phyloP scores from a whole-genome alignment of 371 early-diverging fungal species.

The Dinochytrium kinnereticum region DNA sequence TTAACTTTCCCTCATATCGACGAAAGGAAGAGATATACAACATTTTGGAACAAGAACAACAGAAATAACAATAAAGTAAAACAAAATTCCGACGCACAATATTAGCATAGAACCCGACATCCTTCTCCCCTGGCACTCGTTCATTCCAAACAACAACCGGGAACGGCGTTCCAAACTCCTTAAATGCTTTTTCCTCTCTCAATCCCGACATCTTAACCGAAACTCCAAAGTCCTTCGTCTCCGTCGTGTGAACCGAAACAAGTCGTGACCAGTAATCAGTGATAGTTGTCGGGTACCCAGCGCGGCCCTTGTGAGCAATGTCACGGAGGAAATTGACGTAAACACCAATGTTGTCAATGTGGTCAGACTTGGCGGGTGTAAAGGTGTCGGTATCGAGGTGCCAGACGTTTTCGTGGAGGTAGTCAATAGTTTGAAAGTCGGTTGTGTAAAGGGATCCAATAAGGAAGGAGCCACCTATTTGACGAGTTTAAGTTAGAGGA shows the following conservation, averaged over 20 bases:
- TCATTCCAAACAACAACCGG: slow-evolving; percentile 24
- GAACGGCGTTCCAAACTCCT: slow-evolving; percentile 18
- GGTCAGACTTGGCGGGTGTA: slow-evolving; percentile 8
- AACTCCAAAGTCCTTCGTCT: slow-evolving; percentile 13
- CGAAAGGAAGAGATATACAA: too few species aligned
- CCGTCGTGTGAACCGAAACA: slow-evolving; percentile 18
- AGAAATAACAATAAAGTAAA: neutral
- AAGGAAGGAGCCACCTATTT: slow-evolving; percentile 37
- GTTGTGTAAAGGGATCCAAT: slow-evolving; percentile 31
- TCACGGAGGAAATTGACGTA: slow-evolving; percentile 22
- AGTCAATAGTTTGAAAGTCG: slow-evolving; percentile 24
- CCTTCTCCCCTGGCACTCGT: slow-evolving; percentile 1
- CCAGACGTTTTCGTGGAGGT: slow-evolving; percentile 25
- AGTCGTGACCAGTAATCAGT: slow-evolving; percentile 34
- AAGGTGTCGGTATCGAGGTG: slow-evolving; percentile 14
- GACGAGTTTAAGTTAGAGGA: neutral
- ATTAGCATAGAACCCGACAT: slow-evolving; percentile 11
- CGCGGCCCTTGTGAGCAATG: slow-evolving; percentile 23
- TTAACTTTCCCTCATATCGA: too few species aligned
- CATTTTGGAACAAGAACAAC: neutral
- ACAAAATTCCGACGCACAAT: slow-evolving; percentile 5
- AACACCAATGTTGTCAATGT: slow-evolving; percentile 5
- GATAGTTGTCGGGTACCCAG: slow-evolving; percentile 27
- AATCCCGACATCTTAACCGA: slow-evolving; percentile 11
- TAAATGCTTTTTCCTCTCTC: neutral